Evolutionary conservation across 176 grass and related monocot species (phyloP).

Genomic region (Olyra latifolia): DNA sequence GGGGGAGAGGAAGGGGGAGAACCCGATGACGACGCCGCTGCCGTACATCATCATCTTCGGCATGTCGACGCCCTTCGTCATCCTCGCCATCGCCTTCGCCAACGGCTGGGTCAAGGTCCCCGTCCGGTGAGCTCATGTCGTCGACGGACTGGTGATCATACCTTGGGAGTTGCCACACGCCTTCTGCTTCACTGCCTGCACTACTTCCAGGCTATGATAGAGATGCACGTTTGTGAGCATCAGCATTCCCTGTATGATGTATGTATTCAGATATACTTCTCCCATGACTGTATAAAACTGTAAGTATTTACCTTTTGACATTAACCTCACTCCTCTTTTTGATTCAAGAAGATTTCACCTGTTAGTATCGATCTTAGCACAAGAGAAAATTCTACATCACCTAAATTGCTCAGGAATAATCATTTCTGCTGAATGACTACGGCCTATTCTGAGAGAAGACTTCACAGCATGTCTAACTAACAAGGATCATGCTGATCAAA

Average conservation of each 20-base stretch:
- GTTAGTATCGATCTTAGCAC: neutral
- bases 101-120: slow-evolving; percentile 91
- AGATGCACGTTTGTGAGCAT: slow-evolving; percentile 15
- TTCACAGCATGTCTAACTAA: no score
- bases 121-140: slow-evolving; percentile 30
- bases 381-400: no score
- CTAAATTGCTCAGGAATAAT: neutral
- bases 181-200: no score
- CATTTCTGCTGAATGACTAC: neutral
- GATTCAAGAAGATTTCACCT: neutral
- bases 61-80: slow-evolving; percentile 89
- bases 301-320: neutral
- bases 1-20: no score
- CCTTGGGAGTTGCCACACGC: neutral
- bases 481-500: no score
- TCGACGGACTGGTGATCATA: neutral
- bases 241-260: neutral
- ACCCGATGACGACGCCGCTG: no score
- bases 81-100: slow-evolving; percentile 90
- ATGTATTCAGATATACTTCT: neutral
- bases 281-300: slow-evolving; percentile 1
- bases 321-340: neutral
- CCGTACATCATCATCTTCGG: slow-evolving; percentile 97
- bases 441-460: neutral
- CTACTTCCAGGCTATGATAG: slow-evolving; percentile 6